phyloP scores from a whole-genome alignment of 768 basidiomycete species.

The Podaxis sp. region DNA sequence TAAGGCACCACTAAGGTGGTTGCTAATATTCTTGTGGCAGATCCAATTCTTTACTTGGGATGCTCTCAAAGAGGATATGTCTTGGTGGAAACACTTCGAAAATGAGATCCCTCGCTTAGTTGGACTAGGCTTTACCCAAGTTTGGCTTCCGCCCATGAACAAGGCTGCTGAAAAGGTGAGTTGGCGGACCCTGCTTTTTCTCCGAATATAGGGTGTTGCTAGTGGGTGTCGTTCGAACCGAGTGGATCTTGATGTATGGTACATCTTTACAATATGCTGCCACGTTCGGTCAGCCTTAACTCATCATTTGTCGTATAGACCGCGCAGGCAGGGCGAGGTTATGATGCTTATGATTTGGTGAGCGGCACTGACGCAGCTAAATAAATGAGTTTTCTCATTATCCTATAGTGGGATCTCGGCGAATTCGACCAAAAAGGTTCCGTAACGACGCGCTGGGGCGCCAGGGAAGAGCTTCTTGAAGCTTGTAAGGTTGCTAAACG shows the following conservation, averaged over 20 bases:
- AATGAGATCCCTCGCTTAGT: slow-evolving; percentile 59
- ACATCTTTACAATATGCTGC: not conserved
- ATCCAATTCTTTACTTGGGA: slow-evolving; percentile 91
- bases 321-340: slow-evolving; percentile 66
- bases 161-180: slow-evolving; percentile 67
- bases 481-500: slow-evolving; percentile 69
- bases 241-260: too few relatives aligned
- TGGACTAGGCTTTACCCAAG: slow-evolving; percentile 72
- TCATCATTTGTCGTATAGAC: slow-evolving; percentile 8
- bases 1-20: not conserved
- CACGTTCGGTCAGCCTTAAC: not conserved
- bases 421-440: slow-evolving; percentile 80
- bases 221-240: too few relatives aligned
- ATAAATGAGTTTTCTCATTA: not conserved
- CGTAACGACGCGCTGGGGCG: slow-evolving; percentile 81
- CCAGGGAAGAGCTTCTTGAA: slow-evolving; percentile 70
- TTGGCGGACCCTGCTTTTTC: slow-evolving; percentile 5
- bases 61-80: slow-evolving; percentile 47
- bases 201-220: not conserved
- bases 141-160: slow-evolving; percentile 83
- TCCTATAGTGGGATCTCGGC: slow-evolving; percentile 77
- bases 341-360: slow-evolving; percentile 86
- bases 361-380: slow-evolving; percentile 14
- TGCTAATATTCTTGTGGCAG: slow-evolving; percentile 28
- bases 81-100: slow-evolving; percentile 83